A percentile compares a stretch with the other conserved stretches of the same genome.
These are phyloP conservation scores for Aspergillus heteromorphus DNA, from an alignment of 495 filamentous ascomycete species.

Conservation along the genomic window DNA sequence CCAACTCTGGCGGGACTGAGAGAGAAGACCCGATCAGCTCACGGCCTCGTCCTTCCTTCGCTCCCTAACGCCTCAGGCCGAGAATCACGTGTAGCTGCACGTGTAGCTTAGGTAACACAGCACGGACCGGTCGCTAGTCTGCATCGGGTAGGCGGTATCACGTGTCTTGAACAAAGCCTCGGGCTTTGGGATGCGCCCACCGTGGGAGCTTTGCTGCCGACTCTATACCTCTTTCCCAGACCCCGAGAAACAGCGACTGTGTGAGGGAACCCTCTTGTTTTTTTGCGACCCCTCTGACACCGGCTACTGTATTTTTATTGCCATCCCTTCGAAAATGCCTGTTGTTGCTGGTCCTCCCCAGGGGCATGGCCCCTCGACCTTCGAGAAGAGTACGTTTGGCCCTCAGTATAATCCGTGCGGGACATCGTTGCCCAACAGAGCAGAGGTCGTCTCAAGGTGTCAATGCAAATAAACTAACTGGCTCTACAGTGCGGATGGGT, in stretches of 20 bases:
- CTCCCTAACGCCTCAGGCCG: slow-evolving; percentile 16
- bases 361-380: slow-evolving; percentile 66
- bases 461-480: slow-evolving; percentile 19
- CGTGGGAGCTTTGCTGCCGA: slow-evolving; percentile 7
- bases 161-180: slow-evolving; percentile 13
- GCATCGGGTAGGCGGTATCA: slow-evolving; percentile 14
- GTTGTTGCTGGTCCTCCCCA: slow-evolving; percentile 56
- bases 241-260: neutral
- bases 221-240: neutral
- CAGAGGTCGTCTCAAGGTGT: neutral
- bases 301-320: neutral
- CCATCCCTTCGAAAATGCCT: slow-evolving; percentile 48
- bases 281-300: neutral
- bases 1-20: slow-evolving; percentile 18
- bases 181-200: slow-evolving; percentile 12
- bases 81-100: slow-evolving; percentile 15
- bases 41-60: slow-evolving; percentile 3
- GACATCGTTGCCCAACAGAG: too few species aligned
- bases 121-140: neutral
- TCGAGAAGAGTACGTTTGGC: slow-evolving; percentile 78
- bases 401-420: too few species aligned
- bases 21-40: slow-evolving; percentile 21
- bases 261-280: neutral
- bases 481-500: slow-evolving; percentile 82
- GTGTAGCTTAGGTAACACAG: slow-evolving; percentile 11